A percentile compares a stretch with the other conserved stretches of the same genome.
phyloP scores from a whole-genome alignment of 169 alveolate genomes.

The Perkinsus chesapeaki region DNA sequence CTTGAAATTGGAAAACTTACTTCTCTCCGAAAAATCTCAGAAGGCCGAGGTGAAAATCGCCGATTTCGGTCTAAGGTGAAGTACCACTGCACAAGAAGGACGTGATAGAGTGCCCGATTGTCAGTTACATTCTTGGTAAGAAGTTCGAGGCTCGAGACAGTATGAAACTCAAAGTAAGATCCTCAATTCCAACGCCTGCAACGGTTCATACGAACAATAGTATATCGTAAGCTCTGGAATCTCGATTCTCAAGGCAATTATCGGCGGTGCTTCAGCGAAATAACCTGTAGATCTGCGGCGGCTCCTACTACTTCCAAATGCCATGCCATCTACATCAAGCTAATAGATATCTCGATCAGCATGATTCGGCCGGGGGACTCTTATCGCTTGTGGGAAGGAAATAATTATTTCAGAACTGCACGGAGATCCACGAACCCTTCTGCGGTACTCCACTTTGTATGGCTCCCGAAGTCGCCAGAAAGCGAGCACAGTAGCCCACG shows the following conservation, averaged over 20 bases:
- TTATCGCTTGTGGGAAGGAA: neutral
- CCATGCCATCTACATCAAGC: too few species aligned
- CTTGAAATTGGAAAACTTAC: constrained; percentile 66
- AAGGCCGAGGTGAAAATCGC: constrained; percentile 70
- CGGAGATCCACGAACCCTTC: neutral
- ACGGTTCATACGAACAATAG: too few species aligned
- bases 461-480: neutral
- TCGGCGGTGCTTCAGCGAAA: too few species aligned
- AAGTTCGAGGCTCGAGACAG: neutral
- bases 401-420: neutral
- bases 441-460: neutral
- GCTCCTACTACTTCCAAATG: too few species aligned
- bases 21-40: constrained; percentile 80
- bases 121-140: neutral
- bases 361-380: too few species aligned
- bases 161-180: neutral
- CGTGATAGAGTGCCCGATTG: neutral
- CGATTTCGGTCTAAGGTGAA: constrained; percentile 74
- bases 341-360: too few species aligned
- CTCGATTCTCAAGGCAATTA: too few species aligned
- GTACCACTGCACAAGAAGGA: neutral
- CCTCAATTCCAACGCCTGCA: too few species aligned
- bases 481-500: neutral
- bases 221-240: too few species aligned
- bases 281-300: too few species aligned